These are phyloP conservation scores for Candida sanyiensis DNA, from an alignment of 805 yeast genomes.

Conservation along the genomic window DNA sequence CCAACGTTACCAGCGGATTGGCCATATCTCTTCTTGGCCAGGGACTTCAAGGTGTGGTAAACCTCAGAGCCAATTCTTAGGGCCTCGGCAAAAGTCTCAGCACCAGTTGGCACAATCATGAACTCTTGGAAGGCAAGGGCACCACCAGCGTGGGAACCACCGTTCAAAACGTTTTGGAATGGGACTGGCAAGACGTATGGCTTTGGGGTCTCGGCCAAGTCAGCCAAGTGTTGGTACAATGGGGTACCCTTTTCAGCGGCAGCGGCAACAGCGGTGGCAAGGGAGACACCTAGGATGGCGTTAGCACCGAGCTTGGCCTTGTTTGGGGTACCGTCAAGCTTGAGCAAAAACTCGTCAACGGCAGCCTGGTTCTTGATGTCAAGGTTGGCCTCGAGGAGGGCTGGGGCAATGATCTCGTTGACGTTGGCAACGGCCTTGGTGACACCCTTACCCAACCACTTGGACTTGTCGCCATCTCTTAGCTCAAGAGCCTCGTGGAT, in stretches of 20 bases:
- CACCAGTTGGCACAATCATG: conserved; percentile 96
- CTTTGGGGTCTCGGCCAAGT: conserved; percentile 61
- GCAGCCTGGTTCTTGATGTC: conserved; percentile 84
- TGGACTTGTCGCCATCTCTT: conserved; percentile 96
- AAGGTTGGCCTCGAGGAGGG: conserved; percentile 70
- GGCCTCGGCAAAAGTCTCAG: conserved; percentile 88
- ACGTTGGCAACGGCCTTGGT: conserved; percentile 94
- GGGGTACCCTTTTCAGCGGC: conserved; percentile 95
- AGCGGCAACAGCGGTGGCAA: conserved; percentile 96
- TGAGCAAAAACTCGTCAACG: conserved; percentile 77
- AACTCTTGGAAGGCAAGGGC: conserved; percentile 98
- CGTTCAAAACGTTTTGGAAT: conserved; percentile 97
- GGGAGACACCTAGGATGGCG: conserved; percentile 96
- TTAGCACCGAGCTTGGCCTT: conserved; percentile 97
- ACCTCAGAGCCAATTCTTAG: conserved; percentile 96
- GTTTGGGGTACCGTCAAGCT: conserved; percentile 95
- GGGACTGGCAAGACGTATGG: conserved; percentile 98
- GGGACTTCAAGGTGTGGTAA: conserved; percentile 91
- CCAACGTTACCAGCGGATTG: conserved; percentile 99
- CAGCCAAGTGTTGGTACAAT: conserved; percentile 86
- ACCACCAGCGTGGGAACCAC: conserved; percentile 99
- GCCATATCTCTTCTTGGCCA: conserved; percentile 94
- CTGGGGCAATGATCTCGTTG: conserved; percentile 92
- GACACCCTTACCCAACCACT: conserved; percentile 99
- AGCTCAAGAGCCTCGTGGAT: conserved; percentile 96